These are phyloP conservation scores for Apiospora hydei DNA, from an alignment of 2,329 filamentous ascomycete species.

Conservation along the genomic window DNA sequence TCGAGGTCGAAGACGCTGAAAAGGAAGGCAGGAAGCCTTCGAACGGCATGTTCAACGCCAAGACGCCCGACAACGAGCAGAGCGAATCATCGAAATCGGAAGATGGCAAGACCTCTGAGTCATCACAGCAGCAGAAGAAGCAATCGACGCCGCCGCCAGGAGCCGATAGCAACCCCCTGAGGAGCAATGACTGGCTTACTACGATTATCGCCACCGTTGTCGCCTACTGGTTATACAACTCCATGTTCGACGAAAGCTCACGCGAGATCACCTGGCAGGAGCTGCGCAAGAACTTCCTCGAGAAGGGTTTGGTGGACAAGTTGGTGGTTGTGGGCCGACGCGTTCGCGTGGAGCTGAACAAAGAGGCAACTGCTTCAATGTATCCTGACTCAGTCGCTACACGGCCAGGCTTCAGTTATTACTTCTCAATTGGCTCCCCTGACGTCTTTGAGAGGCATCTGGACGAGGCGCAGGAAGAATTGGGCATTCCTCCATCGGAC, in stretches of 20 bases:
- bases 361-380: constrained; percentile 73
- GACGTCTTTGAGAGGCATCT: constrained; percentile 91
- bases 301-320: constrained; percentile 95
- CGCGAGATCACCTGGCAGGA: constrained; percentile 98
- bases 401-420: constrained; percentile 79
- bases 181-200: constrained; percentile 45
- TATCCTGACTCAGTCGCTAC: constrained; percentile 79
- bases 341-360: constrained; percentile 82
- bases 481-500: constrained; percentile 85
- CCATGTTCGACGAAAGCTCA: constrained; percentile 51
- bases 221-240: constrained; percentile 54
- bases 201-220: constrained; percentile 60
- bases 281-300: constrained; percentile 89
- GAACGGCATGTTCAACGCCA: constrained; percentile 13
- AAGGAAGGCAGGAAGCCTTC: constrained; percentile 14
- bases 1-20: background rate
- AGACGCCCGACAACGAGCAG: constrained; percentile 4
- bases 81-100: constrained; percentile 8
- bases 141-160: constrained; percentile 28
- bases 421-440: constrained; percentile 94
- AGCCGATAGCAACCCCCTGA: constrained; percentile 29
- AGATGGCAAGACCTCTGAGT: background rate
- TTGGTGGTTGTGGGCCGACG: constrained; percentile 80
- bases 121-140: constrained; percentile 3
- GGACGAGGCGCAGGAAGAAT: constrained; percentile 85